These are phyloP conservation scores for Malus fusca DNA, from an alignment of 306 rosid genomes.

Conservation along the genomic window DNA sequence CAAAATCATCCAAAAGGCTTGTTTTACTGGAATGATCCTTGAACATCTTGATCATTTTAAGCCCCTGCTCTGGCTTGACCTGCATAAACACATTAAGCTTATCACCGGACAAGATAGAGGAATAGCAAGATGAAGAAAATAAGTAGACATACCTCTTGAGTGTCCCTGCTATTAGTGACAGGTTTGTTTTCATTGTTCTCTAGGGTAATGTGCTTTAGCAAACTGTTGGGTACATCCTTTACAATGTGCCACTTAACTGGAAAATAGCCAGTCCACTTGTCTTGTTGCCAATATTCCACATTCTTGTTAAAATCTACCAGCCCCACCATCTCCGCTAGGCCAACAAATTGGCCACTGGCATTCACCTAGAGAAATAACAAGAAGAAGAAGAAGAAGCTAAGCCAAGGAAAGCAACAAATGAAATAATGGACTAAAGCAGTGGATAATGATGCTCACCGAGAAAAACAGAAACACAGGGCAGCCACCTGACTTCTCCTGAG, in stretches of 20 bases:
- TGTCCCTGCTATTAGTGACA: constrained; percentile 88
- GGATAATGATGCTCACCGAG: constrained; percentile 46
- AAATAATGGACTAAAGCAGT: neutral
- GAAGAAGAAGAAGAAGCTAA: neutral
- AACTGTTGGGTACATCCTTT: constrained; percentile 90
- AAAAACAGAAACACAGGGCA: constrained; percentile 76
- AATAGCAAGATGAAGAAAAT: neutral
- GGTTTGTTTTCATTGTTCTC: constrained; percentile 96
- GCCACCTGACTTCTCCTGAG: constrained; percentile 68
- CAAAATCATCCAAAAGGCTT: constrained; percentile 80
- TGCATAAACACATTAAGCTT: constrained; percentile 5
- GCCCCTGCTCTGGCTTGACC: constrained; percentile 75
- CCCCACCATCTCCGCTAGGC: constrained; percentile 92
- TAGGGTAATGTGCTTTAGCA: constrained; percentile 83
- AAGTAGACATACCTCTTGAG: constrained; percentile 67
- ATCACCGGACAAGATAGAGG: neutral
- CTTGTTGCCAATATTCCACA: constrained; percentile 97
- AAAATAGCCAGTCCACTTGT: constrained; percentile 97
- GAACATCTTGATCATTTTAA: constrained; percentile 61
- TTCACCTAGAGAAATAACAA: constrained; percentile 49
- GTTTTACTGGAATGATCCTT: constrained; percentile 80
- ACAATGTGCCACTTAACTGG: constrained; percentile 94
- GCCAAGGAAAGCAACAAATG: neutral
- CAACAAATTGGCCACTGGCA: constrained; percentile 96
- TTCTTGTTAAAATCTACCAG: constrained; percentile 80